A percentile compares a stretch with the other conserved stretches of the same genome.
phyloP scores from a whole-genome alignment of 192 early-diverging fungal genomes.

The Diversispora eburnea region DNA sequence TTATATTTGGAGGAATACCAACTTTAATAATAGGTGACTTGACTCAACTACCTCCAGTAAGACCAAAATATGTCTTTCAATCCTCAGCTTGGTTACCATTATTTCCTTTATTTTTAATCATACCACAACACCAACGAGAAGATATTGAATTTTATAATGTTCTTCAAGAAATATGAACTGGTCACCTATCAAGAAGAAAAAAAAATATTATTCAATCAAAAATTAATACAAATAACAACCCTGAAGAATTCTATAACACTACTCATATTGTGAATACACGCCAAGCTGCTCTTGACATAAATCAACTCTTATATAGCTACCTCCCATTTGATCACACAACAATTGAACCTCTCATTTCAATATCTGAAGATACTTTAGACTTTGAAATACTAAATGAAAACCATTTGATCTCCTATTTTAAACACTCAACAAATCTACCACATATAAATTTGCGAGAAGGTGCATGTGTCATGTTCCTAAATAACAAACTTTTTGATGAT shows the following conservation, averaged over 20 bases:
- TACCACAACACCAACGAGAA: neutral
- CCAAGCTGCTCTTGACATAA: neutral
- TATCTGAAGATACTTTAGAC: slow-evolving; percentile 2
- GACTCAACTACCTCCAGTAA: slow-evolving; percentile 10
- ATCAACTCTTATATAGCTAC: neutral
- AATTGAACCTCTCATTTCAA: neutral
- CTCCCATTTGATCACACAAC: neutral
- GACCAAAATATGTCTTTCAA: neutral
- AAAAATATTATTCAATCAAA: neutral
- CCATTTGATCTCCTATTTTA: neutral
- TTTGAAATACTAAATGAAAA: neutral
- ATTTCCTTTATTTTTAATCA: slow-evolving; percentile 8
- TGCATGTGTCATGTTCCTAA: neutral
- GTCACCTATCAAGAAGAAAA: neutral
- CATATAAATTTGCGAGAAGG: neutral
- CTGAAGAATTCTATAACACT: neutral
- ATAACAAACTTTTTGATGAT: neutral
- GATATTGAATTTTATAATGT: too few relatives aligned
- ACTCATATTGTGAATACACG: neutral
- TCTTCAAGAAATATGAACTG: neutral
- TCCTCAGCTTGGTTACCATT: slow-evolving; percentile 4
- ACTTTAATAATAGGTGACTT: neutral
- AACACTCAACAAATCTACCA: neutral
- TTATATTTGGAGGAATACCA: slow-evolving; percentile 8
- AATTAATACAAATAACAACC: neutral